Evolutionary conservation across 306 rosid species (phyloP).

Genomic region (Gillenia trifoliata): DNA sequence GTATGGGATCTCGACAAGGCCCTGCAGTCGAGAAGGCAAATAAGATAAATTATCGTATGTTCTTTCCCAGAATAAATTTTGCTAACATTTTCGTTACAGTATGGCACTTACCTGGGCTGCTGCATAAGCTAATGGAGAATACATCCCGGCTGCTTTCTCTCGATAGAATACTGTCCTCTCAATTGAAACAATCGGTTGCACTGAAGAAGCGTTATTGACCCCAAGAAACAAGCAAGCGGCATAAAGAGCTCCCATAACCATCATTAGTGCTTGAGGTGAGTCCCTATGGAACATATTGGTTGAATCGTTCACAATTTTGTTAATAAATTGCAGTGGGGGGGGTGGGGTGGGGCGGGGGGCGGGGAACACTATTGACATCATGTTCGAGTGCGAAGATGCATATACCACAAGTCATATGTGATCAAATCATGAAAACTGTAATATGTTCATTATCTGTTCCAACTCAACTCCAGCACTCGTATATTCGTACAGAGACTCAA

Average conservation of each 20-base stretch:
- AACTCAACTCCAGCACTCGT: neutral
- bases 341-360: neutral
- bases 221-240: conserved; percentile 77
- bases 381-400: neutral
- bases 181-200: conserved; percentile 87
- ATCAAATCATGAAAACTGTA: neutral
- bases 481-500: too few species aligned
- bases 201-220: conserved; percentile 77
- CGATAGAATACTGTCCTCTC: conserved; percentile 92
- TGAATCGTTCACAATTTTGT: neutral
- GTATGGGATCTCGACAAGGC: conserved; percentile 90
- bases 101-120: conserved; percentile 59
- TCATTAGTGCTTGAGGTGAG: conserved; percentile 52
- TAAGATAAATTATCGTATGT: neutral
- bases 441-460: too few species aligned
- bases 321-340: neutral
- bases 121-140: conserved; percentile 79
- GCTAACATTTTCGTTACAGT: neutral
- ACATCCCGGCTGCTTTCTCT: conserved; percentile 93
- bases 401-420: neutral
- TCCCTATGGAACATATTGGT: conserved; percentile 33
- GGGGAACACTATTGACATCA: neutral
- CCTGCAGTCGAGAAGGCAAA: conserved; percentile 41
- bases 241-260: conserved; percentile 85
- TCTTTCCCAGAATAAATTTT: neutral